Percentiles rank a stretch among this genome's conserved stretches.
These are phyloP conservation scores for Vachellia pachyceras DNA, from an alignment of 306 rosid genomes.

Conservation along the genomic window DNA sequence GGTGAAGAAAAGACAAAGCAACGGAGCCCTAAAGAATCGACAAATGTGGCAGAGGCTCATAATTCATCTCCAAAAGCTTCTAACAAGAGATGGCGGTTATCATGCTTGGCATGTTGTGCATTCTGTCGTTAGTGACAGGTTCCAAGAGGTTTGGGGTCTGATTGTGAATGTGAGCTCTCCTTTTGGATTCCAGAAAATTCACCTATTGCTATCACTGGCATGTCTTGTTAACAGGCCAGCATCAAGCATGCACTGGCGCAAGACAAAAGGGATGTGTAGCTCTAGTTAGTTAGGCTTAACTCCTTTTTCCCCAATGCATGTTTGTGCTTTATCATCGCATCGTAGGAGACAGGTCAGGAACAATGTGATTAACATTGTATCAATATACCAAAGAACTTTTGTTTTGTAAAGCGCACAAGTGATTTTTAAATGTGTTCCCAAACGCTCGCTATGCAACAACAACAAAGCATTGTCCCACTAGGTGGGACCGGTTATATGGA, in stretches of 20 bases:
- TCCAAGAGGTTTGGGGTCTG: not conserved
- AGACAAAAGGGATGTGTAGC: constrained; percentile 11
- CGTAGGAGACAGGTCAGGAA: not conserved
- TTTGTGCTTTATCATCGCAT: constrained; percentile 14
- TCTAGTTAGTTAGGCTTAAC: constrained; percentile 12
- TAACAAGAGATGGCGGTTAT: constrained; percentile 45
- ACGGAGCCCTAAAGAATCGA: constrained; percentile 35
- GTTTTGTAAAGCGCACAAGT: no score
- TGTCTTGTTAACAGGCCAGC: constrained; percentile 25
- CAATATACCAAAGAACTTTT: no score
- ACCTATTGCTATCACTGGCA: not conserved
- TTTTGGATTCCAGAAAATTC: constrained; percentile 9
- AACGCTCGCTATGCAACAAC: no score
- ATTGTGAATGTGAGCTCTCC: not conserved
- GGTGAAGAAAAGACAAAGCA: constrained; percentile 35
- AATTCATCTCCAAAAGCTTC: constrained; percentile 15
- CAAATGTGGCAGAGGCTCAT: constrained; percentile 30
- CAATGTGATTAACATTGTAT: not conserved
- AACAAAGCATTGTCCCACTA: no score
- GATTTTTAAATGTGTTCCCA: no score
- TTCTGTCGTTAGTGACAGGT: constrained; percentile 42
- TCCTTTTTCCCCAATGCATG: not conserved
- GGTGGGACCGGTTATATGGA: no score
- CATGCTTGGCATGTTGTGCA: constrained; percentile 58
- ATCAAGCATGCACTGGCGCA: constrained; percentile 1